Evolutionary conservation across 1,284 basidiomycete genomes (phyloP), one percentile per base, ranked within the genome.

Genomic region (Sanghuangporus sanghuang): DNA sequence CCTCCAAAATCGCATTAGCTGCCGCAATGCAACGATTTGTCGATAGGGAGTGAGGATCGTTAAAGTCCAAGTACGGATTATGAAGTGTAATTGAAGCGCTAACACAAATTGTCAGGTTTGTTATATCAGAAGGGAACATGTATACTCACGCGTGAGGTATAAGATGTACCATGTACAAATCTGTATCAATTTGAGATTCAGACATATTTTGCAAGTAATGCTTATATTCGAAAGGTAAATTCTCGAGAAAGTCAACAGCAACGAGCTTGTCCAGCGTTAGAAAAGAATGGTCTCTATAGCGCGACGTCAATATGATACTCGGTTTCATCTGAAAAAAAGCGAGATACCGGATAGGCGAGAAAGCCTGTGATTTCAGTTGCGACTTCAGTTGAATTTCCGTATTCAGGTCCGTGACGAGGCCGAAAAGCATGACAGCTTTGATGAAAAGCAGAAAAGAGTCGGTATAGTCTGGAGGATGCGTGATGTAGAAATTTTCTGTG

Each of bases 1-100:
- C 85, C 14, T 79, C 78, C 48, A 93, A 76, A 67, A 93, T 93
- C 58, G 79, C 79, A 59, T 86, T 80, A 9, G 90, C 88, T 18
- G 91, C 85, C 67, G 85, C 78, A 42, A 91, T 77, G 72, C 91
- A 93, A 35, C 90, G 84, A 46, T 76, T 75, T 9, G 87, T 90
- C 1, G 90, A 93, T 14, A 81, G 64, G 66, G 83, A 83, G 62
- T 80, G 76, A 12, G 83, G 79, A 69, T 91, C 84, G 35, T 80
- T 77, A 70, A 92, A 87, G 73, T 92, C 85, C 63, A 93, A 77
- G 72, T 89, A 92, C 7, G 87, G 84, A 71, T 91, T 92, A 71
- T 93, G 90, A 58, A 93, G 79, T 2, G 91, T 92, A 68, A 93
- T 93, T 2, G 86, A 83, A 16, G 91, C 91, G n/a, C 90, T 93